A percentile compares a stretch with the other conserved stretches of the same genome.
phyloP scores from a whole-genome alignment of 1,139 yeast genomes.

The Diutina sp. region DNA sequence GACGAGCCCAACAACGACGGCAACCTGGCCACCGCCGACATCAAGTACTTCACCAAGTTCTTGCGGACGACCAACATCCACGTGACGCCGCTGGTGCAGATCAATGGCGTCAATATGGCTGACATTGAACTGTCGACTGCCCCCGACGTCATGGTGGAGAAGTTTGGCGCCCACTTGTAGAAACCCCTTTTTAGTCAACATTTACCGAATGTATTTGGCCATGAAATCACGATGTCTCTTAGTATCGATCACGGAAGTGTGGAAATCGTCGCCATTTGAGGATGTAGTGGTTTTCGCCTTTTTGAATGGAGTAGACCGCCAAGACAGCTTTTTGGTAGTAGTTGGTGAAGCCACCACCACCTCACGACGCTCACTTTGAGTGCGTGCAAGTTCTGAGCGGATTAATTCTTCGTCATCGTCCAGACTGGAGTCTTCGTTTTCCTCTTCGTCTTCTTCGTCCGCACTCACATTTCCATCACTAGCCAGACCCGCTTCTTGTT shows the following conservation, averaged over 20 bases:
- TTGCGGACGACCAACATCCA: constrained; percentile 73
- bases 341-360: background rate
- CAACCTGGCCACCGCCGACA: constrained; percentile 43
- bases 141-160: background rate
- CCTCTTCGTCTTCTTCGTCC: background rate
- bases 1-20: constrained; percentile 38
- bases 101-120: constrained; percentile 36
- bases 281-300: background rate
- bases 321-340: background rate
- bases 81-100: constrained; percentile 69
- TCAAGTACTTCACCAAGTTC: constrained; percentile 62
- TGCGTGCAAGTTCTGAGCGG: background rate
- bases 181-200: background rate
- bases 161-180: background rate
- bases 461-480: background rate
- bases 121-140: background rate
- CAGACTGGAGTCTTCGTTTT: background rate
- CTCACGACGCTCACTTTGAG: background rate
- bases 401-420: background rate
- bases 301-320: background rate
- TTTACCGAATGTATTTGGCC: background rate
- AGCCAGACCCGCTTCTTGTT: background rate
- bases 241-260: background rate
- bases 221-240: background rate
- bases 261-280: background rate